Base-by-base conservation (phyloP, 352 stramenopile genomes). In the Phytophthora sp. region DNA sequence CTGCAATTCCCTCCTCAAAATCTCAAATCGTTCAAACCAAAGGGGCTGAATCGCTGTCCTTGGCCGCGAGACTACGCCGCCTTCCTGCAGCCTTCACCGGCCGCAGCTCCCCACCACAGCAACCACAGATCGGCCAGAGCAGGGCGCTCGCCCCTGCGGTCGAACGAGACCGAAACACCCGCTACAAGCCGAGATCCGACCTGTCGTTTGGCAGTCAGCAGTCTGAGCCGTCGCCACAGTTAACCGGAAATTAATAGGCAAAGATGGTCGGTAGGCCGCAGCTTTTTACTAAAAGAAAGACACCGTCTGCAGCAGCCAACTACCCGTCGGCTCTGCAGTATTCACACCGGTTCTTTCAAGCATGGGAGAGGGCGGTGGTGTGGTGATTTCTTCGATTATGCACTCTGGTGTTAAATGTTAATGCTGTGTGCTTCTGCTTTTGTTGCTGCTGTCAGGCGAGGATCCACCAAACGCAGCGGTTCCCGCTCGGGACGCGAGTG, bases 401-500 rank as follows among this genome's bases (percentile, higher is more conserved):
- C 41, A 18, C 12, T 58, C 7, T 45, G 20, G 4, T 32, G 4
- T 21, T 54, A 26, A 39, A 10, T 57, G 31, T 45, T 70, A 62
- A 63, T 65, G 30, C 26, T n/a, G 10, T 58, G 11, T 70, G 46
- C 17, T 59, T 21, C 20, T 72, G 27, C 30, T 57, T 20, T 38
- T 65, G 44, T 12, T 56, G 32, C 17, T 69, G 58, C 27, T 65
- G 12, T 21, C 8, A 92, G 83, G 79, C 64, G 37, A 78, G 69
- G 17, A 78, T 77, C 2, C 69, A 76, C 17, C 39, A 57, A 26
- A 90, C 77, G 52, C 79, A 79, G 54, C 72, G 75, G 44, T 93
- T 79, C 51, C 84, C 82, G 2, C 5, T 80, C 15, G 84, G 84
- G 28, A 91, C 84, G 24, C 80, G 82, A 35, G 62, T 93, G 52